phyloP scores from a whole-genome alignment of 768 basidiomycete genomes.

The Rhodotorula sphaerocarpa region DNA sequence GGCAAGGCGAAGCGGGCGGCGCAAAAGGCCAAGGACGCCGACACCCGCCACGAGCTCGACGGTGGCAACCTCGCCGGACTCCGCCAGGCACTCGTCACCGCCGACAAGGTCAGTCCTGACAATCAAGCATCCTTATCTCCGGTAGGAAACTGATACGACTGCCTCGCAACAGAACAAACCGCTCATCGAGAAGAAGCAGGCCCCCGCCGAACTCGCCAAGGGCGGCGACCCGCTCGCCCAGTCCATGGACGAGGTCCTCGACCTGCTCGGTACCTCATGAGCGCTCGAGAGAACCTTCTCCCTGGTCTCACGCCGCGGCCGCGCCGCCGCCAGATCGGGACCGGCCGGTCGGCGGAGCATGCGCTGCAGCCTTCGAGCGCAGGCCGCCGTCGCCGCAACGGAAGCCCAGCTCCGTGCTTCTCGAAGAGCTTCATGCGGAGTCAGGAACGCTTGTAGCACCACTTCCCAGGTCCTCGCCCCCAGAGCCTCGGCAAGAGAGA shows the following conservation, averaged over 20 bases:
- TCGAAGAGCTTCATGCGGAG: no score
- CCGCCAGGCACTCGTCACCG: not conserved
- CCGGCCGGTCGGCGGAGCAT: no score
- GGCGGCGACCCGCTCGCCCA: constrained; percentile 4
- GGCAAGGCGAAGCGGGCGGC: not conserved
- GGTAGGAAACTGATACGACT: not conserved
- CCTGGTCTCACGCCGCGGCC: no score
- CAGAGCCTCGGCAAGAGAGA: no score
- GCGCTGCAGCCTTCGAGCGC: no score
- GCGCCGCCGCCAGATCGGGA: no score
- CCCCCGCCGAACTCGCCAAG: not conserved
- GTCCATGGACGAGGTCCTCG: constrained; percentile 1
- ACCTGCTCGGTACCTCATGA: constrained; percentile 4
- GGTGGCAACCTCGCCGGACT: not conserved
- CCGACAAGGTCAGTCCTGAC: constrained; percentile 2
- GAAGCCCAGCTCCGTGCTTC: no score
- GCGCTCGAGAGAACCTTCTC: no score
- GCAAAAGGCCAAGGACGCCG: not conserved
- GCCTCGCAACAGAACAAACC: not conserved
- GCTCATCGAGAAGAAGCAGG: constrained; percentile 11
- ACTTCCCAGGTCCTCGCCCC: no score
- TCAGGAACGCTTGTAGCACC: no score
- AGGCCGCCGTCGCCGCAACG: no score
- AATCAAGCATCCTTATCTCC: no score
- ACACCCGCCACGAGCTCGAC: constrained; percentile 3